Percentiles rank a stretch among this genome's conserved stretches.
Evolutionary conservation across 495 filamentous ascomycete species (phyloP).

Genomic region (Trichoderma orchidacearum): DNA sequence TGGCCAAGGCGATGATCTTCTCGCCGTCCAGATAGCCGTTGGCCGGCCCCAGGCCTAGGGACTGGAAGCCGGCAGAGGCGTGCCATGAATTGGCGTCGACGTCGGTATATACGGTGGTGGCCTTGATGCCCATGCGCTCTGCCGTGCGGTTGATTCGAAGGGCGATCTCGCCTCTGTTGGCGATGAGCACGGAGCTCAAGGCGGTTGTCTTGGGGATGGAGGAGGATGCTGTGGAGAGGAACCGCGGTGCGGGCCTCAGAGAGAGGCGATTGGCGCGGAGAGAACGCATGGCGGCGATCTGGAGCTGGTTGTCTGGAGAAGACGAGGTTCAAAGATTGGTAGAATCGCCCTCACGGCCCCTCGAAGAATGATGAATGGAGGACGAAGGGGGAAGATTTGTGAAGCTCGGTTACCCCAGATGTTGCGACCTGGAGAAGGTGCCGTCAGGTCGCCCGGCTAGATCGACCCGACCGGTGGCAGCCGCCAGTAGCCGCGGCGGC

Average conservation of each 20-base stretch:
- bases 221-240: constrained; percentile 6
- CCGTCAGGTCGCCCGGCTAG: neutral
- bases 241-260: constrained; percentile 7
- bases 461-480: neutral
- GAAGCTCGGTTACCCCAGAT: no score
- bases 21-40: constrained; percentile 86
- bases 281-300: constrained; percentile 17
- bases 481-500: neutral
- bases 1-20: constrained; percentile 77
- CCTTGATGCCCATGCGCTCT: constrained; percentile 74
- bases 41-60: constrained; percentile 68
- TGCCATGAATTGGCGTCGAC: constrained; percentile 81
- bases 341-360: no score
- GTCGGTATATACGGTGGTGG: constrained; percentile 90
- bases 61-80: constrained; percentile 67
- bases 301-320: neutral
- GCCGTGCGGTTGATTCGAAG: constrained; percentile 84
- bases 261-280: constrained; percentile 15
- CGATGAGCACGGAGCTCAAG: constrained; percentile 80
- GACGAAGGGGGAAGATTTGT: neutral
- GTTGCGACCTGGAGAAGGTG: no score
- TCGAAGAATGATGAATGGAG: no score
- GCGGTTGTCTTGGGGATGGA: constrained; percentile 25
- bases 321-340: neutral
- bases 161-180: constrained; percentile 95